Evolutionary conservation across 306 rosid species (phyloP).

Genomic region (Vigna reflexopilosa): DNA sequence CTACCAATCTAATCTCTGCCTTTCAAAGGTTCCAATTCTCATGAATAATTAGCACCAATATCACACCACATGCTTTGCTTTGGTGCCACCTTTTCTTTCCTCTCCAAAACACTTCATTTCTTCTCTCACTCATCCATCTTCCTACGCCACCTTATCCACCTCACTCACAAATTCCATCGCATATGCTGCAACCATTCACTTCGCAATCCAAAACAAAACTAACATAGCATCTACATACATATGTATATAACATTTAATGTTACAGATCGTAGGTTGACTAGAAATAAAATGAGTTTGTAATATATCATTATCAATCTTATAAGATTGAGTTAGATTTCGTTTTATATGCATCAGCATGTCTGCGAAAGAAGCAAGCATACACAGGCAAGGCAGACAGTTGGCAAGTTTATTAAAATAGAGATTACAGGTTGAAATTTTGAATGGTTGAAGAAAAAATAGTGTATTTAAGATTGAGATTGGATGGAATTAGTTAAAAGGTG

Average conservation of each 20-base stretch:
- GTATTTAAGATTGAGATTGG: background rate
- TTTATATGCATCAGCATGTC: constrained; percentile 33
- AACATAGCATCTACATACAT: no score
- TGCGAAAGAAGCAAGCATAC: constrained; percentile 16
- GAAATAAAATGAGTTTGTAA: no score
- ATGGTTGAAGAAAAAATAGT: no score
- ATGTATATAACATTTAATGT: no score
- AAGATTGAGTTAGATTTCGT: no score
- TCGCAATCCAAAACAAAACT: background rate
- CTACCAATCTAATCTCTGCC: constrained; percentile 42
- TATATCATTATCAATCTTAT: no score
- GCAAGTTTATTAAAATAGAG: background rate
- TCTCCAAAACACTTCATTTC: constrained; percentile 11
- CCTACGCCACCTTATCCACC: constrained; percentile 32
- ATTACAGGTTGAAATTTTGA: background rate
- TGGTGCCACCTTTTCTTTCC: constrained; percentile 36
- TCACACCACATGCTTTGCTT: constrained; percentile 41
- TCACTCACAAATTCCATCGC: constrained; percentile 32
- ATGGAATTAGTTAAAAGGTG: background rate
- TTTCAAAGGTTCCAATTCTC: constrained; percentile 53
- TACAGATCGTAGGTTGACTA: no score
- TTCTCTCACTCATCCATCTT: constrained; percentile 16
- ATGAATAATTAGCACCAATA: constrained; percentile 40
- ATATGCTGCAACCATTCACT: constrained; percentile 4
- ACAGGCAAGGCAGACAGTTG: constrained; percentile 40